These are phyloP conservation scores for Trametes pubescens DNA, from an alignment of 1,284 basidiomycete species.

Conservation along the genomic window DNA sequence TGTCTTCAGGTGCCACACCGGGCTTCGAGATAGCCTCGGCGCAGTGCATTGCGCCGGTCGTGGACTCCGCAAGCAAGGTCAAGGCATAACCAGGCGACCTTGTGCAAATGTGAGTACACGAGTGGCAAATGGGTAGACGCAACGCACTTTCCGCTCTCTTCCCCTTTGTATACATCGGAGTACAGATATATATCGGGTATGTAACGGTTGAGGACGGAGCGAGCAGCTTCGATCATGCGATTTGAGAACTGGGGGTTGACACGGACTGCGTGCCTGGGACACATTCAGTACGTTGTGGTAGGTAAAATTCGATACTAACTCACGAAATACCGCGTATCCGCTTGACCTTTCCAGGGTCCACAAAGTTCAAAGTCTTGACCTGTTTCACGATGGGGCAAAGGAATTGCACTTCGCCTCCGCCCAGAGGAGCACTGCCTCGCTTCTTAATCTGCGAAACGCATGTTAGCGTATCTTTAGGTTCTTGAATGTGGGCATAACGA, in stretches of 20 bases:
- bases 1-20: constrained; percentile 90
- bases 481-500: not conserved
- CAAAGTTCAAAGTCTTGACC: constrained; percentile 91
- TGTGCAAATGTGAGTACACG: constrained; percentile 12
- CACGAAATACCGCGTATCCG: constrained; percentile 96
- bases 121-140: not conserved
- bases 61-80: constrained; percentile 90
- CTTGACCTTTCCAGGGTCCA: constrained; percentile 90
- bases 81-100: constrained; percentile 97
- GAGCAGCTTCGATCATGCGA: constrained; percentile 94
- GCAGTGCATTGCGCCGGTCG: constrained; percentile 89
- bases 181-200: constrained; percentile 99
- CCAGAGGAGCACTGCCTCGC: constrained; percentile 89
- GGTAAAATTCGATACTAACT: constrained; percentile 43
- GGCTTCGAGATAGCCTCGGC: constrained; percentile 86
- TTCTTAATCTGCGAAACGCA: constrained; percentile 78
- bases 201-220: constrained; percentile 93
- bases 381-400: constrained; percentile 92
- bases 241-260: constrained; percentile 98
- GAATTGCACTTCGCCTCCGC: constrained; percentile 94
- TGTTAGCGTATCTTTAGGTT: constrained; percentile 1
- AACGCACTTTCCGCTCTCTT: constrained; percentile 92
- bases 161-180: constrained; percentile 98
- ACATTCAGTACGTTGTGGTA: not conserved
- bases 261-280: constrained; percentile 85